Evolutionary conservation across 148 eudicot species (phyloP).

Genomic region (Suaeda aralocaspica): DNA sequence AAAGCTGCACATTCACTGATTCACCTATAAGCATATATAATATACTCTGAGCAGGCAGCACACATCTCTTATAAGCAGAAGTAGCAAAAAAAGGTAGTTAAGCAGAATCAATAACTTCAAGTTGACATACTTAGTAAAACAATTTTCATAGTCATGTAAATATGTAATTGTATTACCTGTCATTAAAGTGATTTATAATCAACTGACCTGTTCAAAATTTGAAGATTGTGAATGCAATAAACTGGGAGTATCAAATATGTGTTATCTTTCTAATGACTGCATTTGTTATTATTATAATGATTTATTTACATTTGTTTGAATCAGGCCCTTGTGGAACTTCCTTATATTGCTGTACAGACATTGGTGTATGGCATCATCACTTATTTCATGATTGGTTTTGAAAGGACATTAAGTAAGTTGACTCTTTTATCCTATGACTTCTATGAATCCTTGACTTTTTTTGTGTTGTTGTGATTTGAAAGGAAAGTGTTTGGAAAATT

Average conservation of each 20-base stretch:
- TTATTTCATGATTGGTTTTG: conserved; percentile 81
- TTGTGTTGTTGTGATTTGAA: no score
- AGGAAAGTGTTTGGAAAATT: neutral
- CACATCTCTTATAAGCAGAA: neutral
- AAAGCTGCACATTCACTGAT: neutral
- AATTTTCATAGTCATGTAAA: neutral
- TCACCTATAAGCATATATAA: neutral
- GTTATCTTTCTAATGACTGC: neutral
- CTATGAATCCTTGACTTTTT: neutral
- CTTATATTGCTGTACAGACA: conserved; percentile 64
- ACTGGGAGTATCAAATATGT: neutral
- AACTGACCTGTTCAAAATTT: neutral
- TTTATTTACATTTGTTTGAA: conserved; percentile 10
- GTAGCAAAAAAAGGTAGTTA: neutral
- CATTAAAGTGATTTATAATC: neutral
- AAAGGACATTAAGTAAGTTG: conserved; percentile 52
- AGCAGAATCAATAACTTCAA: neutral
- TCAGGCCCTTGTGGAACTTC: conserved; percentile 84
- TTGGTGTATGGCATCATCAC: conserved; percentile 62
- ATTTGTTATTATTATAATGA: no score
- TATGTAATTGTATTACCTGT: neutral
- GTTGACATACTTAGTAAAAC: neutral
- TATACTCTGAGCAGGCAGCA: neutral
- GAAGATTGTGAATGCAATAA: neutral
- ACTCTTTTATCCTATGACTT: neutral